A percentile compares a stretch with the other conserved stretches of the same genome.
These are phyloP conservation scores for Ceratocystis lukuohia DNA, from an alignment of 2,329 filamentous ascomycete genomes.

Conservation along the genomic window DNA sequence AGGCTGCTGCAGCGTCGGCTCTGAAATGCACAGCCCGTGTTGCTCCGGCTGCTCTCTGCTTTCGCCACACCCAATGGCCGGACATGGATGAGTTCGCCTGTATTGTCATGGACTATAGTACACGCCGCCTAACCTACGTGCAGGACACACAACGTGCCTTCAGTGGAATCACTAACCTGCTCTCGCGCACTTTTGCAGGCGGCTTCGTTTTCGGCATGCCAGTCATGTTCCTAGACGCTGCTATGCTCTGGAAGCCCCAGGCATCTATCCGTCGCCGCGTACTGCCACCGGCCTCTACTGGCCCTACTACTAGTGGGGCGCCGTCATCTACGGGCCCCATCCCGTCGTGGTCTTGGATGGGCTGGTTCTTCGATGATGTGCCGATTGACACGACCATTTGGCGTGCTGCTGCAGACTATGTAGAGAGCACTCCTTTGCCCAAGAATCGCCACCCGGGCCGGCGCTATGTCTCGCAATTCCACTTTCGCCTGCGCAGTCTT, in stretches of 20 bases:
- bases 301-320: slow-evolving; percentile 17
- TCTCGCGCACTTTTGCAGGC: slow-evolving; percentile 31
- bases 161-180: slow-evolving; percentile 31
- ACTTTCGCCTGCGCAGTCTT: slow-evolving; percentile 30
- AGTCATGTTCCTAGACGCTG: slow-evolving; percentile 34
- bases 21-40: slow-evolving; percentile 28
- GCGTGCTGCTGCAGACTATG: slow-evolving; percentile 33
- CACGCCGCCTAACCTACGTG: slow-evolving; percentile 29
- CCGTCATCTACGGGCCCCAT: slow-evolving; percentile 27
- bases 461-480: slow-evolving; percentile 28
- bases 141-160: slow-evolving; percentile 34
- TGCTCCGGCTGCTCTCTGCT: slow-evolving; percentile 27
- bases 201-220: slow-evolving; percentile 36
- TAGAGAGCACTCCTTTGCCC: slow-evolving; percentile 28
- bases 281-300: slow-evolving; percentile 15
- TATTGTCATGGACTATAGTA: slow-evolving; percentile 33
- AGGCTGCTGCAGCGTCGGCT: slow-evolving; percentile 8
- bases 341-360: slow-evolving; percentile 37
- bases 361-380: slow-evolving; percentile 35
- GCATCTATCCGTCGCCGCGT: slow-evolving; percentile 29
- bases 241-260: slow-evolving; percentile 34
- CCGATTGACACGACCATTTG: slow-evolving; percentile 32
- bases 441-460: slow-evolving; percentile 27
- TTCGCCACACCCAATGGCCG: slow-evolving; percentile 32
- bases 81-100: slow-evolving; percentile 35